Base-by-base conservation (phyloP, 306 rosid genomes). In the Elaeagnus macrophylla region DNA sequence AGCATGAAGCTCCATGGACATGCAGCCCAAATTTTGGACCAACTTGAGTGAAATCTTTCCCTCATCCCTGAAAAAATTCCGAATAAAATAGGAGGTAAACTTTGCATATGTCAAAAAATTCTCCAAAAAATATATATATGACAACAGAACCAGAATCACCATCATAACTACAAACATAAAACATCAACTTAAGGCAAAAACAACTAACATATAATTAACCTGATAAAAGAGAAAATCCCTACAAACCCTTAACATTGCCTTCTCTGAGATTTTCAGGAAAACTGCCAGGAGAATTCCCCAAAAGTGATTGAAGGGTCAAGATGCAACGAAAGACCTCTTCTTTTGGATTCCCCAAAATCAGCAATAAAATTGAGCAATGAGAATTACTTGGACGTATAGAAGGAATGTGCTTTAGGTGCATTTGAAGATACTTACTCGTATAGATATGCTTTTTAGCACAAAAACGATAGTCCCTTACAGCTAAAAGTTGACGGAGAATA, bases 271-370 rank as follows among this genome's bases (percentile, higher is more conserved):
- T 83, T 62, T 61, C 68, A 50, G 86, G 77, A 65, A 81, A 81
- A 75, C 86, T 95, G 18, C 91, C 85, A 20, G 97, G 97, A 56
- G 94, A 86, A 72, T 76, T 86, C 74, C 81, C 90, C 77, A 90
- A 55, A 69, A 86, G 94, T 8, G 91, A 83, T 60, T 82, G 86
- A 58, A 90, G 91, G 6, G 95, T 81, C 62, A 83, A 50, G 57
- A 85, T 77, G 73, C 81, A 68, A 57, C 93, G 97, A 68, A 89
- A 82, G 57, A 80, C 81, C 81, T 89, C 95, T 69, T 86, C 97
- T 70, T 78, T 81, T 53, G 94, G 72, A 66, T 76, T 74, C 69
- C 72, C 94, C 59, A 68, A 70, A 74, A 16, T 49, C 41, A 36
- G 18, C 20, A 40, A 50, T 35, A 39, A 59, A 18, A 53, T 17